Base-by-base conservation (phyloP, 2,329 filamentous ascomycete species). In the Alternaria sp. region DNA sequence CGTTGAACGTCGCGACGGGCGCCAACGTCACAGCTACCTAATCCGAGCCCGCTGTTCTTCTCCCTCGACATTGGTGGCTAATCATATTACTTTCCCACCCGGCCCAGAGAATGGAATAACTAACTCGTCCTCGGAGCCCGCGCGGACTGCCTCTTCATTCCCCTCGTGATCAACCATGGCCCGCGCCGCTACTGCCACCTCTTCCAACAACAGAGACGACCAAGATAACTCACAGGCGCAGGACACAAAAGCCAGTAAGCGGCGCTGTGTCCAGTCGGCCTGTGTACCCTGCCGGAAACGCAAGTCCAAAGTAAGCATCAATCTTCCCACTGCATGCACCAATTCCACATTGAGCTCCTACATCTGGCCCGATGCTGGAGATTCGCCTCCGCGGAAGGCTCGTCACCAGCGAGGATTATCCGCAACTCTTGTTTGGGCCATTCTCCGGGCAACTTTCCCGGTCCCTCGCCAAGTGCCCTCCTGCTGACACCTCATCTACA, bases 211-310 rank as follows among this genome's bases (percentile, higher is more conserved):
- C 57, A 70, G 68, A 50, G 70, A 73, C 56, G 63, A 73, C 8
- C 65, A 70, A 23, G 69, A 69, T 53, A 32, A 56, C 64, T 60
- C 62, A 26, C 60, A 63, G 44, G 59, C 62, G 10, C 65, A 71
- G 55, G 67, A 60, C 51, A 49, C 69, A 47, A 79, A 76, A 64
- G 60, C 67, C 4, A 70, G 63, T 68, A 80, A 80, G 65, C 69
- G 77, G 32, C 70, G 77, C 40, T 80, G 77, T 59, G 75, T 79
- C 17, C 74, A 74, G 58, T 77, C 75, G 8, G 83, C 83, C 26
- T 85, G 83, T 67, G 81, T 83, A 44, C 82, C 83, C n/a, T 85
- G 83, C 70, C 77, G 83, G 44, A 84, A 83, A 69, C 81, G 83
- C 61, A 85, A 85, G 68, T 83, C 81, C 61, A 85, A 85, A 77